These are phyloP conservation scores for Leishmania guyanensis DNA, from an alignment of 208 protist species.

Conservation along the genomic window DNA sequence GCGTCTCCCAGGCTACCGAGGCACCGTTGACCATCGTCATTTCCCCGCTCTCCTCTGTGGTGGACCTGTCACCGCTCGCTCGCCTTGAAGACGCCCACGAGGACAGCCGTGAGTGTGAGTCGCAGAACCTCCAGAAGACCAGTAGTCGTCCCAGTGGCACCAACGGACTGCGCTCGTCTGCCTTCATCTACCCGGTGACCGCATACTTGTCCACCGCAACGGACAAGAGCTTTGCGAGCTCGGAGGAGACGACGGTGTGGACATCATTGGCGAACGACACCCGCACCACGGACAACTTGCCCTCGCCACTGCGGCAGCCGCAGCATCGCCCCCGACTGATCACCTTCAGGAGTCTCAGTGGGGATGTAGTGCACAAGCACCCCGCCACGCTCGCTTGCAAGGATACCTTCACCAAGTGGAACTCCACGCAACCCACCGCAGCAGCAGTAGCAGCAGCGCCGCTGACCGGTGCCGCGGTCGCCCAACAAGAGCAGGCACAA, in stretches of 20 bases:
- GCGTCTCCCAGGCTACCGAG: not conserved
- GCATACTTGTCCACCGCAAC: not conserved
- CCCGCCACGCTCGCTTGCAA: not conserved
- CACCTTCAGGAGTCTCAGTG: not conserved
- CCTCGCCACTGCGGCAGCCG: not conserved
- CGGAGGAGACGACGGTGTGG: not conserved
- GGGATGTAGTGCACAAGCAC: not conserved
- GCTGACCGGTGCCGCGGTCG: not conserved
- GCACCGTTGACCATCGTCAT: not conserved
- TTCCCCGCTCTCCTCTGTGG: not conserved
- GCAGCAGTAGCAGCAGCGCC: not conserved
- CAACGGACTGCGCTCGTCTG: not conserved
- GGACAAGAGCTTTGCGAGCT: not conserved
- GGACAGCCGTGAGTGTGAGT: not conserved
- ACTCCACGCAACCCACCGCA: not conserved
- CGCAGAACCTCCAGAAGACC: not conserved
- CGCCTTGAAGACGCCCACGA: not conserved
- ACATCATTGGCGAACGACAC: not conserved
- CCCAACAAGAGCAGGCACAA: not conserved
- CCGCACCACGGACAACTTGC: not conserved
- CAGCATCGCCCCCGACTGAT: not conserved
- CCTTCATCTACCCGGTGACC: not conserved
- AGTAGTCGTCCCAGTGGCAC: not conserved
- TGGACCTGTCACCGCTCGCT: not conserved
- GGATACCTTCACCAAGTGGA: not conserved